Evolutionary conservation across 768 basidiomycete genomes (phyloP), one percentile per base, ranked within the genome.

Genomic region (Pholiota molesta): DNA sequence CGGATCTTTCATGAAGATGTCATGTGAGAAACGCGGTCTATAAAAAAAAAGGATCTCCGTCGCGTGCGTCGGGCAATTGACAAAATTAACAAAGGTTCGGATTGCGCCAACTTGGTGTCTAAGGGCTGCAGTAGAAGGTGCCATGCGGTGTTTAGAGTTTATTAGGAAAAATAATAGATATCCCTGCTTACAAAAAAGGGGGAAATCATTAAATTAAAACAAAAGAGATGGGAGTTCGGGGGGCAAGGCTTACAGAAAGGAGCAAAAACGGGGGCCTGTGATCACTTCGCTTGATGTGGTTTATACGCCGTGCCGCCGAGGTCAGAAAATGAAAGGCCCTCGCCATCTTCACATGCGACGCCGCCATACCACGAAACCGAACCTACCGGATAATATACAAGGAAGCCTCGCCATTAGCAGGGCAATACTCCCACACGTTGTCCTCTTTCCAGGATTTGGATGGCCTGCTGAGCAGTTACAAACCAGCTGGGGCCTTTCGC

Each of bases 401-500:
- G 23, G 39, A 55, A 44, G 16, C 39, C 19, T 57, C 16, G 59
- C 59, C 49, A 45, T 78, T 68, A 82, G 66, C 79, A 81, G 17
- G 89, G 84, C 40, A 82, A 66, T 14, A 86, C 73, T 7, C 80
- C 73, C 40, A 92, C 78, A n/a, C 67, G 71, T 2, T 78, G 74
- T 6, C 81, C 86, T 26, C 76, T 74, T 62, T 88, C 83, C 37
- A 92, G 72, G n/a, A 91, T 85, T 19, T 74, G 75, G 28, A 85
- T 79, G 0, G 83, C 79, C 72, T 92, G 91, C 0, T 75, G 75
- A 6, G 86, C 81, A 67, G 88, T 86, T 11, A 77, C 79, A 72
- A 94, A 93, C 90, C 91, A 92, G 61, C 85, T 83, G 56, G 86
- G 77, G 0, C 91, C 91, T 71, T 94, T 94, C 13, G 77, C 70